Evolutionary conservation across 352 stramenopile genomes (phyloP), one percentile per base, ranked within the genome.

Genomic region (Elongisporangium prolatum): DNA sequence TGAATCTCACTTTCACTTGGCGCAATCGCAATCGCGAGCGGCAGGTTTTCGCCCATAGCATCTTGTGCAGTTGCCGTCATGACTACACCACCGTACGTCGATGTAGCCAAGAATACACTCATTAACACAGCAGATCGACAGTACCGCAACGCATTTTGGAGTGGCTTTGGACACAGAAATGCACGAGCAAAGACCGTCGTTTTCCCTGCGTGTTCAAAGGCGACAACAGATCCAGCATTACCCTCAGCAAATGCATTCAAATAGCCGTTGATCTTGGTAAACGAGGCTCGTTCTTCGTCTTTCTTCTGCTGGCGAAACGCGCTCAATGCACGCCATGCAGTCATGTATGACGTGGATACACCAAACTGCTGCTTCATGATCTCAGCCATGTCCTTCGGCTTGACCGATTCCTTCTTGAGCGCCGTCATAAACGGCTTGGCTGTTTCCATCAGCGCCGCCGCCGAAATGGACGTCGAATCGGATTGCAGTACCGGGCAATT

Each of bases 341-440:
- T 89, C 83, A 92, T 90, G 52, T 92, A 92, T 14, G 76, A 88
- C 52, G 80, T 74, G 47, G 80, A 77, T 13, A 92, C 78, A 17
- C 83, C 83, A 54, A 90, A 92, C 48, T 90, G 84, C 54, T 90
- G 78, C 66, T 88, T 92, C 78, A 92, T 90, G 54, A 92, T 86
- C 50, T 83, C 69, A 28, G 78, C 84, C 64, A 92, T 87, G 59
- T 92, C 80, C 22, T 87, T 83, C 6, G 83, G 83, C 21, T 86
- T 86, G 18, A 92, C 77, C 4, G 70, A 62, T 44, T 84, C 74
- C 7, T 22, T 47, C 20, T 52, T 44, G 21, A 60, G 44, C 44
- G 44, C 54, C 20, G 52, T 40, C 80, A 92, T 89, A 52, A 84
- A 88, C 17, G 83, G 83, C 64, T 88, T 77, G 16, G 78, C 78